Evolutionary conservation across 2,329 filamentous ascomycete species (phyloP).

Genomic region (Pyrenochaeta sp.): DNA sequence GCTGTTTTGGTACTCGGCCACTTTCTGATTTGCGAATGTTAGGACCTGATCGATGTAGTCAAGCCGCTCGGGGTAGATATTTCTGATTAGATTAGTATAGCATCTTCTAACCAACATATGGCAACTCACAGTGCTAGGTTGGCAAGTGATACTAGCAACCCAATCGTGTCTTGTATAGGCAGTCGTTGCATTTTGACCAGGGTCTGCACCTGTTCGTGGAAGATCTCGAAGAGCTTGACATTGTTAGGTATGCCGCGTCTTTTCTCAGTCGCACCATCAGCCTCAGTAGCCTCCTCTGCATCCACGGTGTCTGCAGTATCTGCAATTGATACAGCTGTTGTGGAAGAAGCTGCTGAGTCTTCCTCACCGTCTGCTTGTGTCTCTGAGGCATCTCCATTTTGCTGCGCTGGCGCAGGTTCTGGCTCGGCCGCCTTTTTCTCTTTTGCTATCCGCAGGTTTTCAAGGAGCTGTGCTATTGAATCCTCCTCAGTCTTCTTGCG

Average conservation of each 20-base stretch:
- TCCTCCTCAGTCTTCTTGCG: conserved; percentile 83
- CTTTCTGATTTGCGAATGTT: conserved; percentile 86
- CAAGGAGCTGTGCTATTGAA: conserved; percentile 78
- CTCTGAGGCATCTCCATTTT: conserved; percentile 44
- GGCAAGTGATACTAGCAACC: conserved; percentile 88
- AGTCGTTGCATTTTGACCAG: conserved; percentile 90
- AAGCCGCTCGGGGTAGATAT: conserved; percentile 90
- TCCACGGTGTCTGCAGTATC: conserved; percentile 41
- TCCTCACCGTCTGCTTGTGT: conserved; percentile 35
- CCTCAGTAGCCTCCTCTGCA: conserved; percentile 42
- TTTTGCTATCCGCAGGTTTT: conserved; percentile 77
- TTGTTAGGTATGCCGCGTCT: conserved; percentile 72
- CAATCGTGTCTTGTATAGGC: conserved; percentile 93
- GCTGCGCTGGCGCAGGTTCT: conserved; percentile 31
- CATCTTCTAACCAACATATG: neutral
- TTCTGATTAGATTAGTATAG: conserved; percentile 57
- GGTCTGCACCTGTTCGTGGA: conserved; percentile 94
- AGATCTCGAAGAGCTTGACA: conserved; percentile 94
- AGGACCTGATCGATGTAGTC: conserved; percentile 97
- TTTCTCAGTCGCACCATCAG: conserved; percentile 56
- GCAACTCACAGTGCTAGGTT: conserved; percentile 79
- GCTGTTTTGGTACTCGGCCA: conserved; percentile 88
- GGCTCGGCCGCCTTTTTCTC: conserved; percentile 54
- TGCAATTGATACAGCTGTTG: conserved; percentile 36
- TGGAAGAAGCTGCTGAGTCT: conserved; percentile 38